A percentile compares a stretch with the other conserved stretches of the same genome.
Conservation (phyloP, 2,329 filamentous ascomycete species). For the Aureobasidium sp. region DNA sequence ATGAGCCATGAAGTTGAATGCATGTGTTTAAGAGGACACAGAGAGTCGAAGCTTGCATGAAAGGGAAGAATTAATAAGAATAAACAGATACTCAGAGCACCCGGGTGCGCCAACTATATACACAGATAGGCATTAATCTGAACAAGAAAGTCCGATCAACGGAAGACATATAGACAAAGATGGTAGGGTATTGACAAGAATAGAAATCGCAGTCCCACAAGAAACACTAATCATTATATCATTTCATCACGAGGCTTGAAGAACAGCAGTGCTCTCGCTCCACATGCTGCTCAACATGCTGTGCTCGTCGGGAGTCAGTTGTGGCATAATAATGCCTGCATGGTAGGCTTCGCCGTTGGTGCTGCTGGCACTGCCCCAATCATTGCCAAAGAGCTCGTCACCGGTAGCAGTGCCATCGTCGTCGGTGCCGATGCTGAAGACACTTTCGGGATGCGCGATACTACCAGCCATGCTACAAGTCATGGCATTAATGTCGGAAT, state of each 20-base stretch:
- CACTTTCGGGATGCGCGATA: conserved; percentile 43
- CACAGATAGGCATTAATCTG: not conserved
- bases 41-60: too few relatives aligned
- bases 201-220: not conserved
- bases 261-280: conserved; percentile 1
- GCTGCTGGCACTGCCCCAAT: conserved; percentile 17
- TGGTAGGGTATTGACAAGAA: not conserved
- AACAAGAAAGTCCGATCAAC: not conserved
- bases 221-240: not conserved
- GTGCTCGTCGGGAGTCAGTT: conserved; percentile 20
- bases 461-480: conserved; percentile 14
- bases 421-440: conserved; percentile 50
- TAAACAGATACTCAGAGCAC: not conserved
- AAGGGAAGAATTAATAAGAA: not conserved
- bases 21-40: not conserved
- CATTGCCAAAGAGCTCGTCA: conserved; percentile 34
- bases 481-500: conserved; percentile 3
- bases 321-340: conserved; percentile 26
- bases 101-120: not conserved
- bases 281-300: conserved; percentile 14
- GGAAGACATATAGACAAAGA: not conserved
- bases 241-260: not conserved
- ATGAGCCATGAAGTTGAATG: not conserved
- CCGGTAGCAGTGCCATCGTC: conserved; percentile 54
- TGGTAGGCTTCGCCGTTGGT: conserved; percentile 21